A percentile compares a stretch with the other conserved stretches of the same genome.
These are phyloP conservation scores for Neoascochyta sp. DNA, from an alignment of 2,329 filamentous ascomycete genomes.

Conservation along the genomic window DNA sequence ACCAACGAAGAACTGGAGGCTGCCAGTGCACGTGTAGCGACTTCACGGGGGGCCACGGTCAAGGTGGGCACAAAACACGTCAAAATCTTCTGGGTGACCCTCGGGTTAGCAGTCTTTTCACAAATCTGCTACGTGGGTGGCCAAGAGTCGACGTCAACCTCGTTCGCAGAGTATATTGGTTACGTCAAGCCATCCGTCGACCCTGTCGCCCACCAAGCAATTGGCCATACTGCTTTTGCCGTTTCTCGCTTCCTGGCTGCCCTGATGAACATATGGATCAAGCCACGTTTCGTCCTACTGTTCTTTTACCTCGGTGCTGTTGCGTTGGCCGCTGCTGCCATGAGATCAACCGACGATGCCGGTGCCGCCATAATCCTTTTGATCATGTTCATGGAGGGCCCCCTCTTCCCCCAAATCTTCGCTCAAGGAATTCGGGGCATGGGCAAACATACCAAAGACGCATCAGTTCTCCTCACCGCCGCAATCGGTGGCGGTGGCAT, in stretches of 20 bases:
- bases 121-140: slow-evolving; percentile 60
- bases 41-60: slow-evolving; percentile 42
- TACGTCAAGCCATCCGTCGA: slow-evolving; percentile 39
- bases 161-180: slow-evolving; percentile 45
- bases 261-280: slow-evolving; percentile 51
- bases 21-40: slow-evolving; percentile 45
- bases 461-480: slow-evolving; percentile 51
- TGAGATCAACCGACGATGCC: slow-evolving; percentile 41
- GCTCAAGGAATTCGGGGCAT: slow-evolving; percentile 57
- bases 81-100: slow-evolving; percentile 54
- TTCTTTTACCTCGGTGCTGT: slow-evolving; percentile 53
- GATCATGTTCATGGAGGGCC: slow-evolving; percentile 58
- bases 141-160: slow-evolving; percentile 55
- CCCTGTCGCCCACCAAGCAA: slow-evolving; percentile 45
- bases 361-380: slow-evolving; percentile 50
- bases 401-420: slow-evolving; percentile 58
- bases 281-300: slow-evolving; percentile 56
- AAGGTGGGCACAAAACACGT: slow-evolving; percentile 39
- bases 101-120: slow-evolving; percentile 52
- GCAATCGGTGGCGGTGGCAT: slow-evolving; percentile 54
- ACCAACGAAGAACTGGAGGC: slow-evolving; percentile 58
- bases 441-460: slow-evolving; percentile 56
- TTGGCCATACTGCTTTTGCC: slow-evolving; percentile 58
- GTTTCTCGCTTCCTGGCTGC: slow-evolving; percentile 57
- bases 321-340: slow-evolving; percentile 50